Base-by-base conservation (phyloP, 176 grass and related monocot genomes). In the Melocanna baccifera region DNA sequence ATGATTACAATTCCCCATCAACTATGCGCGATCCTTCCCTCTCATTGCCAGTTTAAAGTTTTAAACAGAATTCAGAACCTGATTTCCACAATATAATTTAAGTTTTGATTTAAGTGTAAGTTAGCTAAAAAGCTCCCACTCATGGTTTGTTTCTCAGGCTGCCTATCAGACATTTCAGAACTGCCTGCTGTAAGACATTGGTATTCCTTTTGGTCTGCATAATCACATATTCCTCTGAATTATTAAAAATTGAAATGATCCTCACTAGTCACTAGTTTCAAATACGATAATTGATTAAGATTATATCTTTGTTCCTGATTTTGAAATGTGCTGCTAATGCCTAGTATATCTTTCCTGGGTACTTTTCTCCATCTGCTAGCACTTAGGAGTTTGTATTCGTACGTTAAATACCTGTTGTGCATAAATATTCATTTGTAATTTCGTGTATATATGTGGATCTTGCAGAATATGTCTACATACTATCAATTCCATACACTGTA, bases 161-260 rank as follows among this genome's bases (percentile, higher is more conserved):
- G 48, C 22, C 30, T 40, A 18, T 55, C 42, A 42, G 50, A 81
- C 65, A 69, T 57, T 64, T 30, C 41, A 14, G 18, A 79, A 45
- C 23, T 63, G 28, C 58, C 57, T 78, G 28, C 36, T 64, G 55
- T 64, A 78, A 29, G 22, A 42, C 40, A 43, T 23, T 23, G 55
- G 22, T 14, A 1, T 6, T 12, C n/a, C 25, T 56, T 16, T 68
- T 81, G n/a, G 36, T 70, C 36, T 52, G 46, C 67, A 45, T 69
- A 43, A 59, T 69, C 50, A 42, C 16, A 42, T n/a, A 81, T 69
- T 81, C 36, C 32, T 81, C 79, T 42, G 14, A 81, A 14, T 69
- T 22, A 26, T 62, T 63, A 41, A 26, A 45, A 29, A 11, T 72
- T 62, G 37, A 48, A 46, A 72, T 62, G 26, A 36, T 34, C 18